Base-by-base conservation (phyloP, 805 yeast genomes). In the Hanseniaspora mollemarum region DNA sequence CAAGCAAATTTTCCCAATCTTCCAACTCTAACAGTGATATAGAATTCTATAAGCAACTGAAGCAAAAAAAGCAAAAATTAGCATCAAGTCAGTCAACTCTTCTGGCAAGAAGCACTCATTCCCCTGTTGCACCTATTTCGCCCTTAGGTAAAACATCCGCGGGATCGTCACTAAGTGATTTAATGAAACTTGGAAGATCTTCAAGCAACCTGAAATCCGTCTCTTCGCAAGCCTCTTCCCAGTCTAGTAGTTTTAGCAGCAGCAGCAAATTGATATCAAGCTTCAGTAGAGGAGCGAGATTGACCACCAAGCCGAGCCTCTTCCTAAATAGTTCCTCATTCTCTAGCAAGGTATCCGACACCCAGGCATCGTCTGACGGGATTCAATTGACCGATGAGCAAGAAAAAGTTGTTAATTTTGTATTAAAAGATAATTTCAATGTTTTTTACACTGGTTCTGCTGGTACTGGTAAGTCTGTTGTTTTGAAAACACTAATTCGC, bases 401-500 rank as follows among this genome's bases (percentile, higher is more conserved):
- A 62, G 62, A 65, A 49, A 59, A 59, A 22, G 79, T 84, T 6
- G 56, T 83, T 7, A 68, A 73, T 21, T 61, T 72, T 12, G 78
- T 80, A 8, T 70, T 81, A 6, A 64, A 70, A 15, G 71, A 72
- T 21, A 70, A 73, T 2, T 59, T 67, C 40, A 82, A 75, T 55
- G 67, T 92, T 2, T 92, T 92, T 61, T 92, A 85, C 62, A 92
- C 98, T 0, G 98, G 98, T 46, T 87, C 96, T 31, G 98, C 98
- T 0, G 98, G 98, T 59, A 92, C 98, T 0, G 98, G 98, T 61
- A 92, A 92, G 62, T 90, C 98, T 1, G 82, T 92, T 3, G 69
- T 92, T n/a, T 67, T 92, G 46, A 73, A 75, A 54, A 71, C 77
- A 10, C 69, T 84, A 33, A 83, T 84, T 50, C 74, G 75, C 57